Base-by-base conservation (phyloP, 257 asterid species). In the Solanum chmielewskii region DNA sequence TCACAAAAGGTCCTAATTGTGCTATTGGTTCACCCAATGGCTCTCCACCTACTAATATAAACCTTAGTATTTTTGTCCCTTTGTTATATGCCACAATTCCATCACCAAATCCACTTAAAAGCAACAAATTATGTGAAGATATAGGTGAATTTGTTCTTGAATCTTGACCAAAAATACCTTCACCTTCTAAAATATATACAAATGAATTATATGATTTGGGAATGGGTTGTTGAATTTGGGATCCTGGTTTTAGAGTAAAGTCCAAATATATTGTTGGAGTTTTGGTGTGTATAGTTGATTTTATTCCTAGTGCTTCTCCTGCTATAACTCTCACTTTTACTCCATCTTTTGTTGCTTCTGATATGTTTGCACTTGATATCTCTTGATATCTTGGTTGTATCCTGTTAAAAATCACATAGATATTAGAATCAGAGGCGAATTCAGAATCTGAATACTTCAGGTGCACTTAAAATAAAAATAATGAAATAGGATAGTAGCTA, bases 261-360 rank as follows among this genome's bases (percentile, higher is more conserved):
- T 96, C 99, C 49, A 96, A 86, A 85, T 89, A 97, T 98, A 95
- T 97, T 35, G 98, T 94, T 6, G 99, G 99, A 3, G 99, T 95
- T 59, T 90, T 88, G 5, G 99, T 97, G 83, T 91, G 92, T 45
- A 94, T 91, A 1, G 93, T 93, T 12, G 99, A 95, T 85, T 89
- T 90, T 1, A 89, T 70, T 21, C 99, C 98, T 84, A 96, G 14
- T 18, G 98, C 88, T 83, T 96, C 98, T 3, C 98, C 99, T 59
- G 98, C 98, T 75, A 95, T 93, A 4, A 95, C 92, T 86, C 93
- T 92, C 11, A 96, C 99, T 41, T 87, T 89, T 29, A 94, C 92
- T 11, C 98, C 98, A 83, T 94, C 98, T 82, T 88, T 91, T 27
- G 89, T 21, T 3, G 94, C 94, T 87, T 94, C 97, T 25, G 81